Base-by-base conservation (phyloP, 2,329 filamentous ascomycete species). In the Alternaria metachromatica region DNA sequence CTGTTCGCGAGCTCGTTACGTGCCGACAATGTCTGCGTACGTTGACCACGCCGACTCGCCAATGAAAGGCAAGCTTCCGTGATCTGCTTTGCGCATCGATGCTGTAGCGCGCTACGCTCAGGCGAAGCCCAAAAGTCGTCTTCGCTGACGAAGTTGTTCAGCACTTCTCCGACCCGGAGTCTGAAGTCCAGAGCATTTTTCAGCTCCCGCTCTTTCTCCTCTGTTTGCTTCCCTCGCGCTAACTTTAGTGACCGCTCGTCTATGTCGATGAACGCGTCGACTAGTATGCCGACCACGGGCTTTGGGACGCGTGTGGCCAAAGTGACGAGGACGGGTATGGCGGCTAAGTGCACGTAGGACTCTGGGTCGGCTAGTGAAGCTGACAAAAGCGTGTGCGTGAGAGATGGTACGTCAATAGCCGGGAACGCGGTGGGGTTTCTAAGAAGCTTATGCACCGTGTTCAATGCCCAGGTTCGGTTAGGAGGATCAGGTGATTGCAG, bases 271-370 rank as follows among this genome's bases (percentile, higher is more conserved):
- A 93, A 93, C 45, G 88, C 85, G 23, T 92, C 89, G 0, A 90
- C 80, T 0, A 93, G 80, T 69, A 92, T 89, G 21, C 82, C 84
- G 4, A 87, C 81, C 0, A 89, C 88, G 0, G 89, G 86, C 45
- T 84, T 86, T 0, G 90, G 89, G 55, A 92, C 90, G 60, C 82
- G 84, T 65, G 84, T 80, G 0, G 89, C 86, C 11, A 94, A 78
- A 23, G 88, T 85, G 0, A 87, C 86, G 62, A 92, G 87, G 2
- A 90, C 84, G 65, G 88, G 88, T 64, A 93, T 87, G 15, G 88
- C 87, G n/a, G 88, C 85, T 3, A 90, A 82, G 70, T 91, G 90
- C 64, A 93, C 89, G 73, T 90, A 94, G 60, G 92, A 90, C 60
- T 93, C 91, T 6, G 85, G 82, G 53, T 92, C 89, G 63, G 86